Base-by-base conservation (phyloP, 805 yeast genomes). In the Wickerhamomyces subpelliculosus region DNA sequence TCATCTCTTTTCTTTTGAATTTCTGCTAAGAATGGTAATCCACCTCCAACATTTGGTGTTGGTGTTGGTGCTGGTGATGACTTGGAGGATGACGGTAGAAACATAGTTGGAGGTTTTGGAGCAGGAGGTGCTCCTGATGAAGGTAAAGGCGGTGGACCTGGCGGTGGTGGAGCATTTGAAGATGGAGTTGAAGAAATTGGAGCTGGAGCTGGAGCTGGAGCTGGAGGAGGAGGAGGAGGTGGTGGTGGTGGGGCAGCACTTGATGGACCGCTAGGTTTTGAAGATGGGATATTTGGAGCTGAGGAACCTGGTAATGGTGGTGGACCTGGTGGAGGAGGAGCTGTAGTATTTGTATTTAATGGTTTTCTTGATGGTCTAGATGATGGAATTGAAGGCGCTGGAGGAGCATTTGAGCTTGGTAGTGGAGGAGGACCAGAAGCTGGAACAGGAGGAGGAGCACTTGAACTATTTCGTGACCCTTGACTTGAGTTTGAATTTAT, bases 1-100 rank as follows among this genome's bases (percentile, higher is more conserved):
- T 77, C 78, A 44, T 70, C 66, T 54, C 82, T 63, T 51, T 71
- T 73, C 28, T 70, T 67, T 43, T 75, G 74, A 35, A 78, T 77
- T 41, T 76, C 74, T 1, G 77, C 77, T 35, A 77, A 62, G 47
- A 78, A 77, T 7, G 84, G 83, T 19, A 76, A 52, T 0, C 64
- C 70, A 1, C 75, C 75, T 23, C 58, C 61, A 6, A 56, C 41
- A 12, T 52, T 49, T 10, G 30, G 32, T 29, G 32, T 8, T 51
- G 47, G 27, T n/a, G 36, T 34, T n/a, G 36, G 20, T 41, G 38
- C n/a, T 43, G 48, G 4, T 40, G 6, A 32, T 11, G 48, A 36
- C 4, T 53, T 39, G 10, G 59, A 40, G 11, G 62, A 45, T 16
- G 57, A 42, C 5, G 58, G 39, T 7, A 52, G 43, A 3, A n/a